Evolutionary conservation across 139 green algal species (phyloP).

Genomic region (Micromonas commoda): DNA sequence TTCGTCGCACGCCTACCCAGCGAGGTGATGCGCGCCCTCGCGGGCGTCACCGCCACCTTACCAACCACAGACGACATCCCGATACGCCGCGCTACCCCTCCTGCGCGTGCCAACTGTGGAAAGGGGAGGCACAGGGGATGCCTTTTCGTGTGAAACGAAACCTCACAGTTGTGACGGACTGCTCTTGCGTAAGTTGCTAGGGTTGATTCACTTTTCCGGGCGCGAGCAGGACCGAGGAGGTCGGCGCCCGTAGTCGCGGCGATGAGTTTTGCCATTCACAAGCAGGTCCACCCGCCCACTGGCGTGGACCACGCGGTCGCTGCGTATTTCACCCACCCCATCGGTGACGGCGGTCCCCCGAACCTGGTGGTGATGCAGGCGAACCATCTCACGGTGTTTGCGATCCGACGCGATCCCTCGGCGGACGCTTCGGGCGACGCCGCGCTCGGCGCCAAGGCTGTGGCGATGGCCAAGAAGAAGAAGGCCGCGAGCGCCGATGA

Average conservation of each 20-base stretch:
- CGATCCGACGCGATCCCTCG: neutral
- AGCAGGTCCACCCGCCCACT: slow-evolving; percentile 60
- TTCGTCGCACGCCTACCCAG: no score
- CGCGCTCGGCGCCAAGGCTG: neutral
- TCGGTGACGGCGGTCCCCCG: neutral
- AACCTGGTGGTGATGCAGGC: neutral
- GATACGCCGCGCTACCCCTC: no score
- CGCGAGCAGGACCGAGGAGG: no score
- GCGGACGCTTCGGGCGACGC: neutral
- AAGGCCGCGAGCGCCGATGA: neutral
- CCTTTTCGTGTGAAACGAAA: no score
- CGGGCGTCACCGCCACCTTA: no score
- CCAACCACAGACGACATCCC: no score
- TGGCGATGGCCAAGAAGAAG: neutral
- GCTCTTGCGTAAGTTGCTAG: no score
- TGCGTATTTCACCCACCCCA: slow-evolving; percentile 57
- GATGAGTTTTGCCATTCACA: slow-evolving; percentile 14
- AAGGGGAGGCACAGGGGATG: no score
- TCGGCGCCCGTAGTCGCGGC: neutral
- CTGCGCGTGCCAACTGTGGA: no score
- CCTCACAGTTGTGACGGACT: no score
- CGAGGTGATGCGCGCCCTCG: no score
- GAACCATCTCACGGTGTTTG: slow-evolving; percentile 12
- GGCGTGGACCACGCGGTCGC: slow-evolving; percentile 51
- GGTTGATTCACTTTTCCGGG: no score